phyloP scores from a whole-genome alignment of 2,329 filamentous ascomycete genomes.

The Tetracladium maxilliforme region DNA sequence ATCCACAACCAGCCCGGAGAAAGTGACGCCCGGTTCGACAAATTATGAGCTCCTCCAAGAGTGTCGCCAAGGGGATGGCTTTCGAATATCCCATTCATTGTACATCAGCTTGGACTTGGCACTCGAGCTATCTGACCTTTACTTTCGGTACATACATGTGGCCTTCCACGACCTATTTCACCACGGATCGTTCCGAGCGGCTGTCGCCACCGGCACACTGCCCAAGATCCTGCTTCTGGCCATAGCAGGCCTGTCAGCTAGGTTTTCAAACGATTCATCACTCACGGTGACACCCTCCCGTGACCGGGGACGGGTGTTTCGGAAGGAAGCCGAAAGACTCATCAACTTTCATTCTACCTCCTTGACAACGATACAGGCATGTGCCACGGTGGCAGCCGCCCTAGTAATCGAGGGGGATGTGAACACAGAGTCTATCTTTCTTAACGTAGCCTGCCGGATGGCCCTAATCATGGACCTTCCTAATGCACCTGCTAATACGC shows the following conservation, averaged over 20 bases:
- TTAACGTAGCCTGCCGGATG: slow-evolving; percentile 8
- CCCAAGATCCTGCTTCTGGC: slow-evolving; percentile 7
- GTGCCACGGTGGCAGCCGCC: slow-evolving; percentile 17
- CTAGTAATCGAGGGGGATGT: slow-evolving; percentile 19
- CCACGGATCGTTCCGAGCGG: slow-evolving; percentile 6
- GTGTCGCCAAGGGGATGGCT: no score
- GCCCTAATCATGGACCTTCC: slow-evolving; percentile 8
- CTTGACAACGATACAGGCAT: slow-evolving; percentile 9
- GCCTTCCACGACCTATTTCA: slow-evolving; percentile 11
- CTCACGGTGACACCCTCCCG: slow-evolving; percentile 6
- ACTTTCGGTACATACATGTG: slow-evolving; percentile 10
- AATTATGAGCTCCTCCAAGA: no score
- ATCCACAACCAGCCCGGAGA: no score
- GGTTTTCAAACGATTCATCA: slow-evolving; percentile 8
- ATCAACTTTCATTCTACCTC: slow-evolving; percentile 8
- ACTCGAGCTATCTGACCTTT: slow-evolving; percentile 8
- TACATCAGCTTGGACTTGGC: no score
- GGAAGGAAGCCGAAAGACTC: slow-evolving; percentile 4
- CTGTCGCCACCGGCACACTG: slow-evolving; percentile 4
- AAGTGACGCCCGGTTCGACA: no score
- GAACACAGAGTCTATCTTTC: slow-evolving; percentile 12
- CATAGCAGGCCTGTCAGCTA: slow-evolving; percentile 9
- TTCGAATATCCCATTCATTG: no score
- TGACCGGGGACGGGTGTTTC: slow-evolving; percentile 5
- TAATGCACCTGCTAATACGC: slow-evolving; percentile 3